A percentile compares a stretch with the other conserved stretches of the same genome.
These are phyloP conservation scores for Hypoxylon rubiginosum DNA, from an alignment of 2,329 filamentous ascomycete genomes.

Conservation along the genomic window DNA sequence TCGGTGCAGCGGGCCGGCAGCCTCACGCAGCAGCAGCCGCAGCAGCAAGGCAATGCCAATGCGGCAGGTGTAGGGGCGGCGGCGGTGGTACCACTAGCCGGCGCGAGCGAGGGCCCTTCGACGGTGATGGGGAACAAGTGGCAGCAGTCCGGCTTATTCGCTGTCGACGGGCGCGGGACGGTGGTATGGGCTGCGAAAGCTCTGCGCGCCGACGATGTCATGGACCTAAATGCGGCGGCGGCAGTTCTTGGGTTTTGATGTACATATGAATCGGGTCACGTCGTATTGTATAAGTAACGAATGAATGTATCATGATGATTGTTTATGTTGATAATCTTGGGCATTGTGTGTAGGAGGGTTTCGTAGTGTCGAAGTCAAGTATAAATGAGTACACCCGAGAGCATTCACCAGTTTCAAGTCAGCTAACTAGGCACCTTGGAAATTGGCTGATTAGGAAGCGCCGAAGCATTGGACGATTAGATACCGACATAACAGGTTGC, in stretches of 20 bases:
- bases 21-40: slow-evolving; percentile 37
- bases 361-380: too few relatives aligned
- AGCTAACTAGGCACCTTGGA: neutral
- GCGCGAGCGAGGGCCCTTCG: slow-evolving; percentile 54
- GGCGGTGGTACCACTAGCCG: slow-evolving; percentile 40
- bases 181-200: slow-evolving; percentile 66
- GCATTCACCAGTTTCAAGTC: neutral
- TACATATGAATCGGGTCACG: neutral
- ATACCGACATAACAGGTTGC: too few relatives aligned
- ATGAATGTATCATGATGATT: slow-evolving; percentile 26
- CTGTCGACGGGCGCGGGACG: slow-evolving; percentile 63
- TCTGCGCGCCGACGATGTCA: slow-evolving; percentile 62
- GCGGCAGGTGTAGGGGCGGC: slow-evolving; percentile 55
- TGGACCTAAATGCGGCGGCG: slow-evolving; percentile 66
- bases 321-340: neutral
- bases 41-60: slow-evolving; percentile 39
- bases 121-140: slow-evolving; percentile 69
- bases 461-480: too few relatives aligned
- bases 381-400: too few relatives aligned
- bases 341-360: neutral
- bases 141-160: slow-evolving; percentile 67
- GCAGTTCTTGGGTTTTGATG: slow-evolving; percentile 45
- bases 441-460: neutral
- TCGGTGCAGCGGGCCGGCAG: slow-evolving; percentile 57
- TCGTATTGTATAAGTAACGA: slow-evolving; percentile 10